Percentiles rank a stretch among this genome's conserved stretches.
Conservation (phyloP, 2,329 filamentous ascomycete species). For the Aspergillus chevalieri region DNA sequence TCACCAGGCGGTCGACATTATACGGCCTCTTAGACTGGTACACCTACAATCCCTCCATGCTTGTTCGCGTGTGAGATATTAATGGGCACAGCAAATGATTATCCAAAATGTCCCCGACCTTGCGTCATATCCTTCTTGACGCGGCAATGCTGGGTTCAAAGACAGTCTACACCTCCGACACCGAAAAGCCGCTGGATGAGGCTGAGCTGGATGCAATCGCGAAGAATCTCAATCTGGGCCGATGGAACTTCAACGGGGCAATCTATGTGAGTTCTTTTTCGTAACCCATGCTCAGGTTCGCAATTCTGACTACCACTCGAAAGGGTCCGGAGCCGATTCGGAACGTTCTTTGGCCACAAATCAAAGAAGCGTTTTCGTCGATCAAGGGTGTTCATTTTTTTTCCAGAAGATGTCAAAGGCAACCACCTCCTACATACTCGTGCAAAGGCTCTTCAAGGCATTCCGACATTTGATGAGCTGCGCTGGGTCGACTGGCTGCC, state of each 20-base stretch:
- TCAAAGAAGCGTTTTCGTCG: constrained; percentile 40
- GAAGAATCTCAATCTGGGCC: constrained; percentile 36
- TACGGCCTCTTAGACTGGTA: constrained; percentile 27
- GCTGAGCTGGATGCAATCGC: constrained; percentile 38
- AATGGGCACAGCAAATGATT: constrained; percentile 26
- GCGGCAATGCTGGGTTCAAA: constrained; percentile 38
- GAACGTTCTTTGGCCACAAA: constrained; percentile 30
- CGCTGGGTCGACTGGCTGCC: constrained; percentile 48
- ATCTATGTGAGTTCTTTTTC: too few species aligned
- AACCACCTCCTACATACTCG: constrained; percentile 25
- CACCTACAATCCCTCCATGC: background rate
- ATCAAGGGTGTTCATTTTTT: constrained; percentile 41
- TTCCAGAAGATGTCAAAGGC: constrained; percentile 35
- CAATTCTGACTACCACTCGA: constrained; percentile 8
- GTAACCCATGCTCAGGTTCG: too few species aligned
- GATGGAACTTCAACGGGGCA: constrained; percentile 50
- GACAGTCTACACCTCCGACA: constrained; percentile 24
- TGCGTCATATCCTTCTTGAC: constrained; percentile 43
- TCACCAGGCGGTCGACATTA: constrained; percentile 31
- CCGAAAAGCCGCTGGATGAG: constrained; percentile 30
- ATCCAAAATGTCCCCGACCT: constrained; percentile 44
- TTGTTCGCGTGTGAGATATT: background rate
- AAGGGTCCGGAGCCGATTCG: constrained; percentile 32
- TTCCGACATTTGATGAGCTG: constrained; percentile 28
- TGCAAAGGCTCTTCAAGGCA: constrained; percentile 17